Percentiles rank a stretch among this genome's conserved stretches.
phyloP scores from a whole-genome alignment of 1,284 basidiomycete genomes.

The Tilletiopsis washingtonensis region DNA sequence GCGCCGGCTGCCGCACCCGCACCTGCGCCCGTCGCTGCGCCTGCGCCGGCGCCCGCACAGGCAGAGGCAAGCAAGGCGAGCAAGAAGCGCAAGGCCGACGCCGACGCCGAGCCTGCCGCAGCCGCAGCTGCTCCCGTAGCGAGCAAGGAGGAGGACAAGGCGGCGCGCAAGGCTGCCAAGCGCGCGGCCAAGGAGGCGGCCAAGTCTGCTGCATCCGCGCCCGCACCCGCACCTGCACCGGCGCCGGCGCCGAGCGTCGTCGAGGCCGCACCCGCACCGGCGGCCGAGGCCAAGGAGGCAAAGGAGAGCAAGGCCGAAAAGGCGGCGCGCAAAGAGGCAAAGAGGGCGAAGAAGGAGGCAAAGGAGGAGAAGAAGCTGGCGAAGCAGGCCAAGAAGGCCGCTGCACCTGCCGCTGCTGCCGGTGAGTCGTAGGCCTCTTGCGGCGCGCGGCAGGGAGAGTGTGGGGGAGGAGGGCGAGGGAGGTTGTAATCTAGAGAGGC shows the following conservation, averaged over 20 bases:
- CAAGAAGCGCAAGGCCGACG: slow-evolving; percentile 15
- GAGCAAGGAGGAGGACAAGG: slow-evolving; percentile 11
- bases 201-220: slow-evolving; percentile 16
- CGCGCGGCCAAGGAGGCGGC: slow-evolving; percentile 18
- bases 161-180: slow-evolving; percentile 25
- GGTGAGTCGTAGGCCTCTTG: no score
- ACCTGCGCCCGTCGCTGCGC: neutral
- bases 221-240: no score
- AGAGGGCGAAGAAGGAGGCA: slow-evolving; percentile 8
- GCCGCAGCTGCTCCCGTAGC: slow-evolving; percentile 8
- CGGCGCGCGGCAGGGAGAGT: no score
- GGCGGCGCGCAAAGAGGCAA: slow-evolving; percentile 3
- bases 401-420: slow-evolving; percentile 30
- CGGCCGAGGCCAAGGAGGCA: slow-evolving; percentile 24
- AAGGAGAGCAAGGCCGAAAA: slow-evolving; percentile 24
- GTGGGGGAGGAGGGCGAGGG: no score
- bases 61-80: neutral
- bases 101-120: slow-evolving; percentile 10
- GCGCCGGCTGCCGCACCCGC: neutral
- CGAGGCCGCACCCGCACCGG: slow-evolving; percentile 21
- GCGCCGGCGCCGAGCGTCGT: neutral
- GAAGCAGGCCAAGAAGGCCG: slow-evolving; percentile 13
- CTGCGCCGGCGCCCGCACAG: neutral
- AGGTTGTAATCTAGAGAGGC: no score
- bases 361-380: slow-evolving; percentile 3